Conservation (phyloP, 208 protist genomes). For the Vickermania spadyakhi region DNA sequence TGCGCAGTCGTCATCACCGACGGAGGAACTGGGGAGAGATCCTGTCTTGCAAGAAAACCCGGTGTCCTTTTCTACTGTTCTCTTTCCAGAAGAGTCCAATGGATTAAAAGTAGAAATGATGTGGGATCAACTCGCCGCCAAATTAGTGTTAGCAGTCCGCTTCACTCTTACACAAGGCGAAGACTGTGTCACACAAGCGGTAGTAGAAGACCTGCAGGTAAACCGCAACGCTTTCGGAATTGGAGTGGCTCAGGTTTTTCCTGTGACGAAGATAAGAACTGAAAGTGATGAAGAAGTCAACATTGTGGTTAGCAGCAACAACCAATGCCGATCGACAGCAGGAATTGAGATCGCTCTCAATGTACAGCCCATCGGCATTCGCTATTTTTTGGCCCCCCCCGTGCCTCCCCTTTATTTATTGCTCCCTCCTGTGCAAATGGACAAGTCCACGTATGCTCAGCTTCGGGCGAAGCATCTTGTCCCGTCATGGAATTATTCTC, state of each 20-base stretch:
- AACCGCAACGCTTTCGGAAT: constrained; percentile 63
- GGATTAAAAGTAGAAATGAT: constrained; percentile 47
- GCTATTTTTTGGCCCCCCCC: constrained; percentile 43
- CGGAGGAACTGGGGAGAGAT: no score
- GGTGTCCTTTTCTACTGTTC: no score
- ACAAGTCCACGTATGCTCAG: constrained; percentile 14
- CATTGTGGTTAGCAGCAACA: constrained; percentile 35
- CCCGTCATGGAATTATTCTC: constrained; percentile 34
- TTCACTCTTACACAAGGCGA: constrained; percentile 33
- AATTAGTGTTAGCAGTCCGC: constrained; percentile 30
- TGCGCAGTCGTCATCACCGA: no score
- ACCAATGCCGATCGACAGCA: constrained; percentile 20
- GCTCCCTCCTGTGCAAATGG: constrained; percentile 33
- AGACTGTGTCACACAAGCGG: constrained; percentile 26
- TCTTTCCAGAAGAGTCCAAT: constrained; percentile 22
- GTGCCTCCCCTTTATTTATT: constrained; percentile 39
- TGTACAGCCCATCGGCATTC: constrained; percentile 38
- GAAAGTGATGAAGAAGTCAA: constrained; percentile 21
- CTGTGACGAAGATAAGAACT: constrained; percentile 18
- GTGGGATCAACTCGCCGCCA: constrained; percentile 43
- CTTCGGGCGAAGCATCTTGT: constrained; percentile 14
- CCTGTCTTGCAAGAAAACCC: no score
- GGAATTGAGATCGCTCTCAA: constrained; percentile 39
- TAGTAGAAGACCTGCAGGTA: constrained; percentile 34
- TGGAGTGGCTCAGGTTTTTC: constrained; percentile 44